Evolutionary conservation across 2,329 filamentous ascomycete species (phyloP).

Genomic region (Pyricularia pennisetigena): DNA sequence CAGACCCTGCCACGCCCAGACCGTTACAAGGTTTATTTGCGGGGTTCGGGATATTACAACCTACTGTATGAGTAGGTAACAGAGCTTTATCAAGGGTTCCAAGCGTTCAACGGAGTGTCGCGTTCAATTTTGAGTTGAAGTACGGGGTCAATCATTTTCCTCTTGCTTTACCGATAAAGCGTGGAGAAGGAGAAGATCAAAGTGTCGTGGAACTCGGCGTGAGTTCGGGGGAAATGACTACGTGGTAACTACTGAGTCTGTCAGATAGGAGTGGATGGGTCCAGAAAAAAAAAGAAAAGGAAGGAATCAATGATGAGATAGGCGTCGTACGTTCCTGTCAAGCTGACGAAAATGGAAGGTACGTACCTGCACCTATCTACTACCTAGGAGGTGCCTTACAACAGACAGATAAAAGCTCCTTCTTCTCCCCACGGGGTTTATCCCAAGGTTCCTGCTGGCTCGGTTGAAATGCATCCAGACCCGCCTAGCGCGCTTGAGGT

Average conservation of each 20-base stretch:
- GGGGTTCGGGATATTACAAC: not conserved
- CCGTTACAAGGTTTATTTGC: not conserved
- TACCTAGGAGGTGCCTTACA: too few relatives aligned
- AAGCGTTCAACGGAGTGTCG: not conserved
- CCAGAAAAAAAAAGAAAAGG: not conserved
- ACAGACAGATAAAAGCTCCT: not conserved
- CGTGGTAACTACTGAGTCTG: not conserved
- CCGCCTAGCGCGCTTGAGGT: not conserved
- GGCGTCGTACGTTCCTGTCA: not conserved
- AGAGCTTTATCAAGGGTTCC: not conserved
- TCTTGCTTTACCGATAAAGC: not conserved
- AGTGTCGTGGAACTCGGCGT: not conserved
- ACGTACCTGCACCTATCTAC: not conserved
- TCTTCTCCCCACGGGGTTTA: not conserved
- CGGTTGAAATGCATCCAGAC: not conserved
- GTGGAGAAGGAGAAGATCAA: not conserved
- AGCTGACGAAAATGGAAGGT: not conserved
- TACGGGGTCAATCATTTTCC: not conserved
- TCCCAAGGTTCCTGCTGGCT: not conserved
- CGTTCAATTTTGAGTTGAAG: not conserved
- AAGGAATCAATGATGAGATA: not conserved
- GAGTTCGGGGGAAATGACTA: not conserved
- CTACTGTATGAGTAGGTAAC: not conserved
- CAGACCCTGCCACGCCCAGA: not conserved
- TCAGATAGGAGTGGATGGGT: not conserved